phyloP scores from a whole-genome alignment of 164 flowering plant species.

The Saururus chinensis region DNA sequence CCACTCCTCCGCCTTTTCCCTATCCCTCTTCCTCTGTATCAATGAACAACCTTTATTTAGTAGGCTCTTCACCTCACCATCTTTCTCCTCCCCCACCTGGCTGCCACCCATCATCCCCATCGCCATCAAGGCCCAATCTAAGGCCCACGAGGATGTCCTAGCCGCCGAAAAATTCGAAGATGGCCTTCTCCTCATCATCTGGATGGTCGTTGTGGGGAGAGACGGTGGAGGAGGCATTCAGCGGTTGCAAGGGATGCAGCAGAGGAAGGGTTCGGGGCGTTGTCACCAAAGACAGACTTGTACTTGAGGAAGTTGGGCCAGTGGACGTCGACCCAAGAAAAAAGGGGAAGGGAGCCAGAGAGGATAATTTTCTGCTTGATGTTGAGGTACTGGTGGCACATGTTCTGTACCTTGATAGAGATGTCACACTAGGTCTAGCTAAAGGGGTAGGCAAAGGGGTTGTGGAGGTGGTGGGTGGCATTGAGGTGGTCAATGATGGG shows the following conservation, averaged over 20 bases:
- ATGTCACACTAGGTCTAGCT: conserved; percentile 90
- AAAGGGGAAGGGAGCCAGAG: not conserved
- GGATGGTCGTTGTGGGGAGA: too few relatives aligned
- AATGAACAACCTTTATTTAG: too few relatives aligned
- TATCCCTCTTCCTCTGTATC: conserved; percentile 10
- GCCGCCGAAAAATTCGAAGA: too few relatives aligned
- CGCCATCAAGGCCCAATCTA: conserved; percentile 10
- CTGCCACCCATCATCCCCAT: conserved; percentile 25
- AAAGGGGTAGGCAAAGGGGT: conserved; percentile 65
- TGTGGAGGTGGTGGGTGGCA: conserved; percentile 47
- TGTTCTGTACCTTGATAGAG: conserved; percentile 86
- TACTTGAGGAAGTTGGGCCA: conserved; percentile 82
- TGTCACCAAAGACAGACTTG: conserved; percentile 81
- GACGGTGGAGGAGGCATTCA: too few relatives aligned
- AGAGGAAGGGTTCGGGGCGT: conserved; percentile 29
- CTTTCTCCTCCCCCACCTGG: too few relatives aligned
- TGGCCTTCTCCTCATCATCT: too few relatives aligned
- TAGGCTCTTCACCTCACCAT: too few relatives aligned
- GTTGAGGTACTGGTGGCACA: conserved; percentile 86
- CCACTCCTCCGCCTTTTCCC: conserved; percentile 27
- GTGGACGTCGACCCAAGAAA: conserved; percentile 49
- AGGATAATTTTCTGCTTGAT: conserved; percentile 79
- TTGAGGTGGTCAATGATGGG: conserved; percentile 83
- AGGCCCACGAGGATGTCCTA: too few relatives aligned
- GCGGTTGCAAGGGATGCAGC: too few relatives aligned